phyloP scores from a whole-genome alignment of 1,139 yeast species.

The Pichiaceae sp. region DNA sequence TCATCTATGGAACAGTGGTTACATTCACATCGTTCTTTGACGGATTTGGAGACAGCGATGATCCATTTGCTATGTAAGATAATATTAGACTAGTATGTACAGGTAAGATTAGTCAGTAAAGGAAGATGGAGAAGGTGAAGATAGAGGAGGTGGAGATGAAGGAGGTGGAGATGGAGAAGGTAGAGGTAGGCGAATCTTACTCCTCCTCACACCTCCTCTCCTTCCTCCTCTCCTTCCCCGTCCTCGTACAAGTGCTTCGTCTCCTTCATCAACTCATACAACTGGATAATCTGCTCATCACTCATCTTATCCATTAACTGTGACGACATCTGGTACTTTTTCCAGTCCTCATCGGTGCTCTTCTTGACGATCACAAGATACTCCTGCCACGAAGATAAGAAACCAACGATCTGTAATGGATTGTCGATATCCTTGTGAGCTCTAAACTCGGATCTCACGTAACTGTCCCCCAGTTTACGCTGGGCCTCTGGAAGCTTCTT shows the following conservation, averaged over 20 bases:
- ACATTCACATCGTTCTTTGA: conserved; percentile 68
- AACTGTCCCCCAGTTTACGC: conserved; percentile 77
- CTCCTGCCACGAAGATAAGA: conserved; percentile 91
- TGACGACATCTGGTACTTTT: conserved; percentile 50
- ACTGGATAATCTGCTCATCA: conserved; percentile 87
- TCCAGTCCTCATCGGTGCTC: conserved; percentile 68
- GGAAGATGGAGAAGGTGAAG: not conserved
- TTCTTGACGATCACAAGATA: conserved; percentile 51
- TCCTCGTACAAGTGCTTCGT: conserved; percentile 26
- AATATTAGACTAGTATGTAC: not conserved
- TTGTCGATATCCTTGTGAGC: conserved; percentile 80
- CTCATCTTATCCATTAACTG: conserved; percentile 72
- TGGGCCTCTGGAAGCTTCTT: conserved; percentile 56
- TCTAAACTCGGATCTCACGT: conserved; percentile 82
- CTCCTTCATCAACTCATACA: conserved; percentile 65
- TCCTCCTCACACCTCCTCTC: not conserved
- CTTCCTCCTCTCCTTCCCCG: conserved; percentile 3
- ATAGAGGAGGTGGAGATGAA: too few species aligned
- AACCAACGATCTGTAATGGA: conserved; percentile 90
- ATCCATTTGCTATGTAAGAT: conserved; percentile 20
- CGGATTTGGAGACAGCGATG: conserved; percentile 39
- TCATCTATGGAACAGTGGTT: conserved; percentile 67
- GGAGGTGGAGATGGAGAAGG: too few species aligned
- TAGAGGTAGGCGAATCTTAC: not conserved
- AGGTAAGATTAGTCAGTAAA: not conserved